Base-by-base conservation (phyloP, 23 red algal genomes). In the Gracilaria caudata region DNA sequence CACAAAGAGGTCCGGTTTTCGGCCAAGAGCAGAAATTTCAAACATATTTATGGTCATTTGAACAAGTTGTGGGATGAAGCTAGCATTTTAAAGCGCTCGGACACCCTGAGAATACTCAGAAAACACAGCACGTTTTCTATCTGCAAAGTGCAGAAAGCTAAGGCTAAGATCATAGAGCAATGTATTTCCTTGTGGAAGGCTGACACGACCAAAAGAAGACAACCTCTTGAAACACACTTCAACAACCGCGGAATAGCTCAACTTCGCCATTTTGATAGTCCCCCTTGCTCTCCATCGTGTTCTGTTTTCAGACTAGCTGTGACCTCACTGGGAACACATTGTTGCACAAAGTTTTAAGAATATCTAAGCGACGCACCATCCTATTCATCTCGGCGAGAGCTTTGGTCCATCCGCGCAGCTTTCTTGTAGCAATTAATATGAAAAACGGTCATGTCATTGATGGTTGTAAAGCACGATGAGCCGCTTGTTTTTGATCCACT, bases 341-440 rank as follows among this genome's bases (percentile, higher is more conserved):
- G 68, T 95, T 95, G 79, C 86, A 90, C 45, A 57, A 37, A 3
- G 93, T 95, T 14, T n/a, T 90, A 64, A 2, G 93, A 90, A 80
- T 95, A 90, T 40, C 93, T 37, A 46, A 95, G 73, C 20, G 78
- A 73, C 30, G 93, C 86, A 30, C 85, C 93, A 36, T 95, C 93
- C 93, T 86, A 95, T 79, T 95, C 93, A 78, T 90, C 86, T 32
- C 86, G 49, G 3, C 86, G 85, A 46, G 80, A 81, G 23, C 32
- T 70, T 8, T 86, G 77, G 32, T 90, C 93, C 56, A 73, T 71
- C 33, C 85, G 70, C 64, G 87, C 86, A 16, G 85, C 81, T 83
- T 90, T 79, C 26, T 78, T 82, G 56, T 95, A 86, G 56, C 93
- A 95, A 4, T 66, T 58, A 68, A 79, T 25, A 80, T 95, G 93